Percentiles rank a stretch among this genome's conserved stretches.
These are phyloP conservation scores for Pichia sp. DNA, from an alignment of 1,139 yeast species.

Conservation along the genomic window DNA sequence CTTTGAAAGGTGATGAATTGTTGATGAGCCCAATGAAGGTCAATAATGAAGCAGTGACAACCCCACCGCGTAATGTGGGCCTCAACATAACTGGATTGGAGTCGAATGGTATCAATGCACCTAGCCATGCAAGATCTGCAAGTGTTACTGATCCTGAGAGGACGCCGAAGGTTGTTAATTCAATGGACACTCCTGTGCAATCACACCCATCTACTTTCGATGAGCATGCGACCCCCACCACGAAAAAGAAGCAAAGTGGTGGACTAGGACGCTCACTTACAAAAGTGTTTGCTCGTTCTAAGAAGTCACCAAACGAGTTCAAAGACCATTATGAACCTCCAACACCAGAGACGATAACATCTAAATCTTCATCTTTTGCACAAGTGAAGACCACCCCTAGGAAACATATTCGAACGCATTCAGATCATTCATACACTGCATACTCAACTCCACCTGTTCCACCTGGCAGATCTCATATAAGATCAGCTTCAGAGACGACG, in stretches of 20 bases:
- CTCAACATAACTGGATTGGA: background rate
- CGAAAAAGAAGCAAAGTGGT: slow-evolving; percentile 15
- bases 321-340: slow-evolving; percentile 1
- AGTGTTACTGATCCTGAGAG: background rate
- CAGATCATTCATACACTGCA: slow-evolving; percentile 36
- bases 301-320: slow-evolving; percentile 16
- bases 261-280: slow-evolving; percentile 25
- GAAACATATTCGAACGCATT: slow-evolving; percentile 19
- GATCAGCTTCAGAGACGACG: slow-evolving; percentile 21
- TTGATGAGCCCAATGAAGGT: slow-evolving; percentile 14
- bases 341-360: slow-evolving; percentile 14
- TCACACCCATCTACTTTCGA: background rate
- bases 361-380: slow-evolving; percentile 1
- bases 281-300: slow-evolving; percentile 28
- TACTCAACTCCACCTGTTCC: slow-evolving; percentile 26
- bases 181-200: background rate
- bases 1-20: background rate
- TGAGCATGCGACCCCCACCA: slow-evolving; percentile 12
- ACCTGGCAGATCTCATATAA: slow-evolving; percentile 12
- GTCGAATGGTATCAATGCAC: background rate
- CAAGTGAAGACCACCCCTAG: background rate
- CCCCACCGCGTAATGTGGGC: background rate
- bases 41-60: background rate
- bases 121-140: background rate
- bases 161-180: background rate